These are phyloP conservation scores for Elongisporangium prolatum DNA, from an alignment of 352 stramenopile genomes.

Conservation along the genomic window DNA sequence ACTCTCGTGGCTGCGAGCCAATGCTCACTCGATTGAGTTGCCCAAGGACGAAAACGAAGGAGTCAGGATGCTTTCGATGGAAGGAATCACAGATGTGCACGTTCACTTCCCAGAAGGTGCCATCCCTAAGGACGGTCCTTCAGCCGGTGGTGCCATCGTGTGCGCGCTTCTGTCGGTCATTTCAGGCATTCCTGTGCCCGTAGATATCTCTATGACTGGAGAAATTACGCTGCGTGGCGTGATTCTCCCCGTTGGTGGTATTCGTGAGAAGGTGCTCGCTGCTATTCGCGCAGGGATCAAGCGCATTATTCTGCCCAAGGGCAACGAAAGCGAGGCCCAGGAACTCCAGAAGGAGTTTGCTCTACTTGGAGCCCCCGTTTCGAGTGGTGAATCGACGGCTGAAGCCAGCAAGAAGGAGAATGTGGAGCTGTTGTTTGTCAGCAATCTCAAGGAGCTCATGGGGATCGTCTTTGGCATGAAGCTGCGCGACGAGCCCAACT, in stretches of 20 bases:
- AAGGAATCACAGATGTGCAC: slow-evolving; percentile 72
- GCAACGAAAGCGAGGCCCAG: slow-evolving; percentile 70
- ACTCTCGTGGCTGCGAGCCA: slow-evolving; percentile 74
- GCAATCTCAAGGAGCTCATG: slow-evolving; percentile 57
- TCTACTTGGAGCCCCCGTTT: neutral
- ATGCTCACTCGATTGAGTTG: slow-evolving; percentile 53
- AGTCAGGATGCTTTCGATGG: slow-evolving; percentile 31
- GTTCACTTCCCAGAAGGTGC: slow-evolving; percentile 88
- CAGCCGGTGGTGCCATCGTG: slow-evolving; percentile 82
- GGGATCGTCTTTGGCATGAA: slow-evolving; percentile 67
- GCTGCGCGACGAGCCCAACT: slow-evolving; percentile 29
- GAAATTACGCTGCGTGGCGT: slow-evolving; percentile 85
- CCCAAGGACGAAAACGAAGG: slow-evolving; percentile 16
- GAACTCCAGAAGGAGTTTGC: slow-evolving; percentile 65
- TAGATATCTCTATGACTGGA: slow-evolving; percentile 86
- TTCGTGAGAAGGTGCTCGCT: slow-evolving; percentile 88
- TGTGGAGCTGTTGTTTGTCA: slow-evolving; percentile 66
- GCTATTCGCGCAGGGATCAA: slow-evolving; percentile 84
- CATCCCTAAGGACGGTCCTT: slow-evolving; percentile 88
- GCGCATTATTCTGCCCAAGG: slow-evolving; percentile 68
- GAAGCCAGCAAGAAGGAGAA: slow-evolving; percentile 16
- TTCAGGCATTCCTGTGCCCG: slow-evolving; percentile 50
- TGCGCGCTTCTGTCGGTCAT: slow-evolving; percentile 80
- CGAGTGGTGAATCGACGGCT: slow-evolving; percentile 9
- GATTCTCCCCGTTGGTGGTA: slow-evolving; percentile 88